phyloP scores from a whole-genome alignment of 2,329 filamentous ascomycete genomes.

The Penicillium sp. region DNA sequence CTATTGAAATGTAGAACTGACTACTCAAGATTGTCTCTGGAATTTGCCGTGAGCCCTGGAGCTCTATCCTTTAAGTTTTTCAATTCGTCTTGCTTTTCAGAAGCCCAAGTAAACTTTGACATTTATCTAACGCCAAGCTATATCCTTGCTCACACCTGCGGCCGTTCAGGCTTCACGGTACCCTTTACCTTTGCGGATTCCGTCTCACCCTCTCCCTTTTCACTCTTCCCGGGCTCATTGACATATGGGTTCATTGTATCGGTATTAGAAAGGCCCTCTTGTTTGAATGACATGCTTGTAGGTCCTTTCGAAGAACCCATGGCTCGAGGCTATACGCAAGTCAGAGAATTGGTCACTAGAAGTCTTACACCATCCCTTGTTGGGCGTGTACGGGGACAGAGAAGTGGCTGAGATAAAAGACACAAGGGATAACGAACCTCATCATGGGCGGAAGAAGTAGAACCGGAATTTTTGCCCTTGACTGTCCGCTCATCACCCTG shows the following conservation, averaged over 20 bases:
- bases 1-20: no score
- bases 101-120: no score
- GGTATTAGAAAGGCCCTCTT: conserved; percentile 53
- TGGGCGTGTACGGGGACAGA: neutral
- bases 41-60: no score
- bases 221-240: conserved; percentile 50
- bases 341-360: neutral
- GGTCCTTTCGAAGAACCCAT: conserved; percentile 5
- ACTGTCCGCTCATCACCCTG: neutral
- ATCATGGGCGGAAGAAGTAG: neutral
- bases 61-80: no score
- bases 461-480: neutral
- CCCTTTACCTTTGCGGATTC: conserved; percentile 57
- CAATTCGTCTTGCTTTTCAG: no score
- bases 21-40: no score
- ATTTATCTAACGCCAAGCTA: no score
- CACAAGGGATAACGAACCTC: neutral
- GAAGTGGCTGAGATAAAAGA: neutral
- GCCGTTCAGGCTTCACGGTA: conserved; percentile 43
- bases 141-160: conserved; percentile 6
- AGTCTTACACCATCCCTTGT: neutral
- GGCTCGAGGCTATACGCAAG: conserved; percentile 6
- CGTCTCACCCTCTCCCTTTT: conserved; percentile 56
- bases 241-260: conserved; percentile 53
- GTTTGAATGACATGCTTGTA: conserved; percentile 49